Conservation (phyloP, 805 yeast genomes). For the Wickerhamiella azymoides region DNA sequence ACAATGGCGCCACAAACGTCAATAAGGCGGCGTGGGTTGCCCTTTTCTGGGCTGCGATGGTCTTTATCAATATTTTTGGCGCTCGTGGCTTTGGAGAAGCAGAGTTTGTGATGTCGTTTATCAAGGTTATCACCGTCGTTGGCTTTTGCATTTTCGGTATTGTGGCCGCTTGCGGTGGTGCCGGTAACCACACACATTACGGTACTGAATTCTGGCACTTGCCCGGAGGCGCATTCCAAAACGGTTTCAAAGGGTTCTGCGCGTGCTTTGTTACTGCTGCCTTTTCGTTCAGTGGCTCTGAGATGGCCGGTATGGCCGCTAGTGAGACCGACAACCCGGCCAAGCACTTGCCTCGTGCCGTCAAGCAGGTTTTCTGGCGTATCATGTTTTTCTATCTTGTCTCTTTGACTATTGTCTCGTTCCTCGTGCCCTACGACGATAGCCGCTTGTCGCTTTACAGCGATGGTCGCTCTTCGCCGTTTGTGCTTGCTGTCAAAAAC, state of each 20-base stretch:
- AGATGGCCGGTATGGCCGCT: slow-evolving; percentile 51
- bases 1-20: slow-evolving; percentile 23
- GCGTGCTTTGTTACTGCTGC: slow-evolving; percentile 56
- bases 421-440: slow-evolving; percentile 48
- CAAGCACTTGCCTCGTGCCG: slow-evolving; percentile 47
- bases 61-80: slow-evolving; percentile 40
- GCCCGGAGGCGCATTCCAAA: slow-evolving; percentile 44
- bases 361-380: slow-evolving; percentile 65
- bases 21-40: slow-evolving; percentile 46
- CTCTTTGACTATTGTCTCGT: slow-evolving; percentile 39
- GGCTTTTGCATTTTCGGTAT: slow-evolving; percentile 54
- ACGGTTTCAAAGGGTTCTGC: slow-evolving; percentile 52
- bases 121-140: slow-evolving; percentile 44
- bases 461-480: slow-evolving; percentile 60
- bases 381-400: slow-evolving; percentile 48
- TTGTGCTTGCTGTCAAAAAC: slow-evolving; percentile 53
- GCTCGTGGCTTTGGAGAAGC: slow-evolving; percentile 53
- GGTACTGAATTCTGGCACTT: slow-evolving; percentile 49
- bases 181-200: slow-evolving; percentile 38
- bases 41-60: slow-evolving; percentile 38
- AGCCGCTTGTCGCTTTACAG: slow-evolving; percentile 32
- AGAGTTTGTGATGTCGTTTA: slow-evolving; percentile 43
- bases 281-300: slow-evolving; percentile 52
- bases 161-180: slow-evolving; percentile 40
- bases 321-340: slow-evolving; percentile 56